Evolutionary conservation across 345 rosid species (phyloP).

Genomic region (Heritiera fomes): DNA sequence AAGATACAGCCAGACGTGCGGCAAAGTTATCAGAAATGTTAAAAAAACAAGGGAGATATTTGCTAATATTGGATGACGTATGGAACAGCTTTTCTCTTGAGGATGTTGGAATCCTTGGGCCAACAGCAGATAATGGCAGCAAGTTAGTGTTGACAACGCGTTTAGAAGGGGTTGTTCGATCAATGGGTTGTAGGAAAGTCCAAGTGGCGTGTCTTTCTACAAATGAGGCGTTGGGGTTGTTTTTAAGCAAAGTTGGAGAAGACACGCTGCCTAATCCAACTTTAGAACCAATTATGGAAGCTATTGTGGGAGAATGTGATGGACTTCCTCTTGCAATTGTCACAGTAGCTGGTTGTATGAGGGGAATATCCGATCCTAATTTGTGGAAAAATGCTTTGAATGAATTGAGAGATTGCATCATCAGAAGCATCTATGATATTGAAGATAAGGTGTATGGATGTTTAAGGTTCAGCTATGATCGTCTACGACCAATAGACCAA

Average conservation of each 20-base stretch:
- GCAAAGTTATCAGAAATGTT: not conserved
- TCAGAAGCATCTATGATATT: too few relatives aligned
- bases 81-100: conserved; percentile 9
- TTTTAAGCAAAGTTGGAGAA: not conserved
- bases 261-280: not conserved
- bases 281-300: not conserved
- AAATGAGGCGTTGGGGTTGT: not conserved
- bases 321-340: conserved; percentile 19
- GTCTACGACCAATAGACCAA: conserved; percentile 1
- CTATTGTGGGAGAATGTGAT: not conserved
- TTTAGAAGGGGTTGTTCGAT: not conserved
- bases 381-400: conserved; percentile 4
- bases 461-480: conserved; percentile 18
- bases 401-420: not conserved
- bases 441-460: not conserved
- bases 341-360: conserved; percentile 11
- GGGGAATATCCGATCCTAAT: not conserved
- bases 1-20: not conserved
- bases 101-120: conserved; percentile 20
- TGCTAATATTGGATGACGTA: conserved; percentile 27
- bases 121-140: not conserved
- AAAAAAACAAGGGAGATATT: not conserved
- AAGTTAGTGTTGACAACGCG: conserved; percentile 17
- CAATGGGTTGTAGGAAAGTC: conserved; percentile 7
- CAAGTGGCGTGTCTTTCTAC: not conserved